Conservation (phyloP, 169 alveolate species). For the Eimeria falciformis region DNA sequence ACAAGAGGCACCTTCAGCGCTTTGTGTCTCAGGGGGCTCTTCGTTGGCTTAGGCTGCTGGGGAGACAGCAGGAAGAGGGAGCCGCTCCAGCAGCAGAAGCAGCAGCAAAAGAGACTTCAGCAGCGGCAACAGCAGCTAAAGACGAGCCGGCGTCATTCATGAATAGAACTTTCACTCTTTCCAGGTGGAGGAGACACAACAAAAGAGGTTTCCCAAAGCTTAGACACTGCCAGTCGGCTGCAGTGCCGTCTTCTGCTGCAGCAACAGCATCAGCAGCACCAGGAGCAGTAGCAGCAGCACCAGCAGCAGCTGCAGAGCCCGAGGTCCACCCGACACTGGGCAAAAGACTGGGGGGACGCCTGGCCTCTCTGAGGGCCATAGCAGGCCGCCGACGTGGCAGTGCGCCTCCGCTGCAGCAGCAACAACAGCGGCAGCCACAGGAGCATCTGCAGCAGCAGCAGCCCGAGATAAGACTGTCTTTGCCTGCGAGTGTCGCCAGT, state of each 20-base stretch:
- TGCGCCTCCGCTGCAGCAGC: conserved; percentile 1
- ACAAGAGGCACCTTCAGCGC: conserved; percentile 29
- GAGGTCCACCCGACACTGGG: not conserved
- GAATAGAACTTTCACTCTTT: not conserved
- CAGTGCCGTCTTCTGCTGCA: conserved; percentile 33
- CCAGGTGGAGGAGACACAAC: not conserved
- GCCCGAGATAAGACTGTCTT: not conserved
- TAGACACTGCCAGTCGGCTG: not conserved
- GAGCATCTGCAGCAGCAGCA: conserved; percentile 9
- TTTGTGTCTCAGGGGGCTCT: conserved; percentile 8
- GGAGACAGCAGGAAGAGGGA: conserved; percentile 39
- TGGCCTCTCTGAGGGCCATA: conserved; percentile 20
- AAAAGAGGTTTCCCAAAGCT: not conserved
- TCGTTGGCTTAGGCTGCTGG: conserved; percentile 13
- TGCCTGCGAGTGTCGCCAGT: not conserved
- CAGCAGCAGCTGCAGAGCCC: conserved; percentile 40
- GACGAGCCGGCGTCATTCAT: not conserved
- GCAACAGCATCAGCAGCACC: conserved; percentile 29
- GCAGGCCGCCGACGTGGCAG: conserved; percentile 37
- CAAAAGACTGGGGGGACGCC: conserved; percentile 35
- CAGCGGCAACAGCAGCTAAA: conserved; percentile 7
- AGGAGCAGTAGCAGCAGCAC: not conserved
- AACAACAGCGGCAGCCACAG: conserved; percentile 13
- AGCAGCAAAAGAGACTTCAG: not conserved
- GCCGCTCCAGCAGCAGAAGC: not conserved